These are phyloP conservation scores for Fusarium sp. DNA, from an alignment of 2,329 filamentous ascomycete genomes.

Conservation along the genomic window DNA sequence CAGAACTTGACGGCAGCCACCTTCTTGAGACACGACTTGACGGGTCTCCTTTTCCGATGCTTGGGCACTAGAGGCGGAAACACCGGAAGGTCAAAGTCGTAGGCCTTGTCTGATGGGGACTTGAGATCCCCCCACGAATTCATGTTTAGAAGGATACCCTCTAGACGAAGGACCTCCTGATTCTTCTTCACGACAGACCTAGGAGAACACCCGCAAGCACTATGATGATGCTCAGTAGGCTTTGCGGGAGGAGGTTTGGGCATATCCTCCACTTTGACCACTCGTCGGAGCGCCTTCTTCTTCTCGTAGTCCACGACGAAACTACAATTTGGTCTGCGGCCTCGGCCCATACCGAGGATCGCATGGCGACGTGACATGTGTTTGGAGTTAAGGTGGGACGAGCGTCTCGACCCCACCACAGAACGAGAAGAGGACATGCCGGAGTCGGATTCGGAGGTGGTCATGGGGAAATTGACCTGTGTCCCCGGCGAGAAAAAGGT, in stretches of 20 bases:
- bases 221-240: background rate
- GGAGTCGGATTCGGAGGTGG: background rate
- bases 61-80: background rate
- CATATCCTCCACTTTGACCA: background rate
- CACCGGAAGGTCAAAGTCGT: background rate
- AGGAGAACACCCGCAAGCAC: background rate
- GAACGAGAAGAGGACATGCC: background rate
- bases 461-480: background rate
- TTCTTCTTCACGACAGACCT: background rate
- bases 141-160: background rate
- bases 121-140: background rate
- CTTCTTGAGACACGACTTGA: conserved; percentile 8
- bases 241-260: background rate
- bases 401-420: background rate
- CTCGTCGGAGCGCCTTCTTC: background rate
- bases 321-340: background rate
- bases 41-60: background rate
- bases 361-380: background rate
- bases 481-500: background rate
- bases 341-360: background rate
- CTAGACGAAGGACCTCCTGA: background rate
- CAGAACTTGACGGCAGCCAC: background rate
- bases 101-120: background rate
- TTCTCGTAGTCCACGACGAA: background rate
- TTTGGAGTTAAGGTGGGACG: background rate